phyloP scores from a whole-genome alignment of 140 eudicot species.

The Stevia rebaudiana region DNA sequence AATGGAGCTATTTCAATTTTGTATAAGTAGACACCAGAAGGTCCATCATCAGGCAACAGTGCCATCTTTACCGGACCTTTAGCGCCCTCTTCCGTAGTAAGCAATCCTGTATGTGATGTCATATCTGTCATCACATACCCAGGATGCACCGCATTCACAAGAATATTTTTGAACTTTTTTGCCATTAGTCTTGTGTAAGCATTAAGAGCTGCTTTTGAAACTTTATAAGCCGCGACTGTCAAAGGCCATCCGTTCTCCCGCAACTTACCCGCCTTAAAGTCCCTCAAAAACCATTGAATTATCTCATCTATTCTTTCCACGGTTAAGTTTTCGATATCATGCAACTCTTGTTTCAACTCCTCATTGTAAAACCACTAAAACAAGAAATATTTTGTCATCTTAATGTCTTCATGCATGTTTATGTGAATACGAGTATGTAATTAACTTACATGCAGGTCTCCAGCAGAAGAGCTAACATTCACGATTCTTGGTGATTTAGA shows the following conservation, averaged over 20 bases:
- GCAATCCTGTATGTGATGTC: constrained; percentile 6
- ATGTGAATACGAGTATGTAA: not conserved
- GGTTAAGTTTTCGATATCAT: constrained; percentile 15
- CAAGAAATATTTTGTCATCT: not conserved
- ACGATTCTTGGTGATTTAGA: constrained; percentile 25
- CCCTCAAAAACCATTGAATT: constrained; percentile 20
- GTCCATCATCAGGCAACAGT: constrained; percentile 27
- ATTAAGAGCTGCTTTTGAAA: constrained; percentile 25
- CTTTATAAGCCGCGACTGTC: constrained; percentile 20
- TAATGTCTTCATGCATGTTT: no score
- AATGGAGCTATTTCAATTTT: constrained; percentile 14
- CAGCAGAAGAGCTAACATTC: constrained; percentile 12
- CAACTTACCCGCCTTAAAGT: constrained; percentile 26
- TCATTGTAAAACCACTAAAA: constrained; percentile 28
- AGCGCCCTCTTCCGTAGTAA: constrained; percentile 27
- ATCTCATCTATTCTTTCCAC: constrained; percentile 21
- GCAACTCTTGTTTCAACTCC: constrained; percentile 22
- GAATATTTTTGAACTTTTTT: constrained; percentile 10
- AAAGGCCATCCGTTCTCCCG: constrained; percentile 21
- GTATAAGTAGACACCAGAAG: constrained; percentile 26
- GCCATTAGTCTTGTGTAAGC: constrained; percentile 25
- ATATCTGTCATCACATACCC: constrained; percentile 25
- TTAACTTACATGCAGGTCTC: constrained; percentile 14
- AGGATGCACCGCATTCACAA: constrained; percentile 23
- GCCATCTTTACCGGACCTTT: constrained; percentile 22